Evolutionary conservation across 169 alveolate species (phyloP), one percentile per base, ranked within the genome.

Genomic region (Toxoplasma gondii): DNA sequence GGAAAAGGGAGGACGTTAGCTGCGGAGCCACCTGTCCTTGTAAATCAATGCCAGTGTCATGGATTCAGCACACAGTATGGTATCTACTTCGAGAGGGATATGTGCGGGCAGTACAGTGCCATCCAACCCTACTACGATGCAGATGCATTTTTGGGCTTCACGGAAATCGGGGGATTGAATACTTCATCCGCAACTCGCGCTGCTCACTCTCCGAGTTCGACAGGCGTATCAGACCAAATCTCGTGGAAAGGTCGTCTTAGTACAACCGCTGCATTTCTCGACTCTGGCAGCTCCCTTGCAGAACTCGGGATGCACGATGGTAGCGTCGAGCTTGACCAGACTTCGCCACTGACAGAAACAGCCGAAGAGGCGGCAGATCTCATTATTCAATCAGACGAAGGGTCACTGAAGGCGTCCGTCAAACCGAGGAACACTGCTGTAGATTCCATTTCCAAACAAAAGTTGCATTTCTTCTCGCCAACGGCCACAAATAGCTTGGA

Each of bases 31-130:
- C 80, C 81, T 12, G 58, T 91, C 22, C 69, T 91, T 41, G 80
- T 91, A 17, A 58, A 91, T 53, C 94, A 91, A 54, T 91, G 94
- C 80, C 80, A 58, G 29, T 91, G 94, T 80, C 81, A 91, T 9
- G 83, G 83, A 7, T 91, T 91, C 83, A 91, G 91, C 67, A 91
- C 94, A 19, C 80, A 39, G 44, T 34, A 36, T 29, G 94, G 94
- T 5, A 80, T 81, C 12, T 91, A 70, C 29, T 91, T 91, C 58
- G 88, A 91, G 44, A 12, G 94, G 54, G 94, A 91, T 34, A 43
- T 70, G 53, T 91, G 94, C 34, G 88, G 90, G 36, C 54, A 43
- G 90, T 82, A 82, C 90, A 82, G 90, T 82, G 31, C 67, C 27
- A n/a, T 41, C 36, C 90, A 82, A 43, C 90, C 90, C 5, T 82